Base-by-base conservation (phyloP, 208 protist species). In the Trypanosoma brucei region DNA sequence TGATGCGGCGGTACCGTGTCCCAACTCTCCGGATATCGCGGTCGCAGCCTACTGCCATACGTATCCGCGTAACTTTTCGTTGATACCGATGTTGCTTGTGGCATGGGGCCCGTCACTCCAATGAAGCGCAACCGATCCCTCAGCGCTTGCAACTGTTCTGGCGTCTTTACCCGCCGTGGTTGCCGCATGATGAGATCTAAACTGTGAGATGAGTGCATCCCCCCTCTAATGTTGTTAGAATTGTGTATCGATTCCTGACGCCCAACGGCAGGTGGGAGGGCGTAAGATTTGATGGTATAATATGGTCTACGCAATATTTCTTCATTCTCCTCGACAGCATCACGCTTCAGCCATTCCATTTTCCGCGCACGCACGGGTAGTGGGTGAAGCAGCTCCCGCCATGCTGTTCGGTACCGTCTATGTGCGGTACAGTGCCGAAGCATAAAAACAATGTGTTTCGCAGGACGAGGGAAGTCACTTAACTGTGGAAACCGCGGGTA, bases 331-430 rank as follows among this genome's bases (percentile, higher is more conserved):
- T 95, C 88, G 8, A 91, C 84, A 2, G 72, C 79, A 69, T 95
- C 88, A 0, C 88, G 81, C 75, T 95, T 95, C 38, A 95, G 62
- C 86, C 88, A 95, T 64, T 95, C 79, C 36, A 59, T 59, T 37
- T 84, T 72, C 13, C 88, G 83, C 0, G 85, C 85, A 34, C 52
- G 44, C 35, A 81, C 55, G 11, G 88, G 82, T 0, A 95, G 74
- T 0, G 84, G 84, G 52, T 95, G 88, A 3, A 95, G 80, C 44
- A 95, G 76, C 73, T 95, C 88, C 3, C 88, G 75, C 88, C 88
- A 95, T 6, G 88, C 83, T 0, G 88, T 95, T 55, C 85, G 78
- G 57, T 91, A 87, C 34, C 88, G 81, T 35, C 55, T 62, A 34
- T 49, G 2, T 6, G 49, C 4, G n/a, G 35, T 2, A 30, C 75